Conservation (phyloP, 2,329 filamentous ascomycete genomes). For the Chaetomiaceae sp. region DNA sequence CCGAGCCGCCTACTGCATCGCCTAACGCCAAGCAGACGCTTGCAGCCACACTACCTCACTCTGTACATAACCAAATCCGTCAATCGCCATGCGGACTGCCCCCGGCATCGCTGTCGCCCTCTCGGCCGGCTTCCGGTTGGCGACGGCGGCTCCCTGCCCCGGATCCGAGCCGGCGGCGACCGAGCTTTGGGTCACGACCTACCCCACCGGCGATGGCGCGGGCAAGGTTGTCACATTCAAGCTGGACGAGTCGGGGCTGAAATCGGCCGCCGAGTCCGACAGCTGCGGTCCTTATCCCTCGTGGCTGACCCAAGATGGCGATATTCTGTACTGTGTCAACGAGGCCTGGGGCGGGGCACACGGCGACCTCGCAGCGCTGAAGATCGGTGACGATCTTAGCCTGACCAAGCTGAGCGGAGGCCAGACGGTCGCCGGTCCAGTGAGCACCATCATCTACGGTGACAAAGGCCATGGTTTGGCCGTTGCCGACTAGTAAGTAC, state of each 20-base stretch:
- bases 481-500: slow-evolving; percentile 46
- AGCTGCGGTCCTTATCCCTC: slow-evolving; percentile 52
- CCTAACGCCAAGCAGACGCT: neutral
- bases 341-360: slow-evolving; percentile 49
- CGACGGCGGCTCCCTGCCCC: slow-evolving; percentile 8
- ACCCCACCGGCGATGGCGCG: neutral
- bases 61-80: no score
- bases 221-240: slow-evolving; percentile 14
- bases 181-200: slow-evolving; percentile 15
- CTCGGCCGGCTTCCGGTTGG: slow-evolving; percentile 13
- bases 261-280: slow-evolving; percentile 39
- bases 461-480: slow-evolving; percentile 37
- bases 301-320: slow-evolving; percentile 55
- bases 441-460: slow-evolving; percentile 43
- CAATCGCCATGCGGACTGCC: slow-evolving; percentile 17
- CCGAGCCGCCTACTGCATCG: neutral
- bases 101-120: slow-evolving; percentile 14
- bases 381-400: slow-evolving; percentile 35
- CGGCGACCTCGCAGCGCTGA: slow-evolving; percentile 45
- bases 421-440: slow-evolving; percentile 39
- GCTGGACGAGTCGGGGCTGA: slow-evolving; percentile 33
- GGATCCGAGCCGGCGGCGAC: no score
- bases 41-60: no score
- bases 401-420: slow-evolving; percentile 37
- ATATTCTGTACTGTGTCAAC: slow-evolving; percentile 56